Percentiles rank a stretch among this genome's conserved stretches.
phyloP scores from a whole-genome alignment of 2,329 filamentous ascomycete species.

The Aspergillus fumigatus region DNA sequence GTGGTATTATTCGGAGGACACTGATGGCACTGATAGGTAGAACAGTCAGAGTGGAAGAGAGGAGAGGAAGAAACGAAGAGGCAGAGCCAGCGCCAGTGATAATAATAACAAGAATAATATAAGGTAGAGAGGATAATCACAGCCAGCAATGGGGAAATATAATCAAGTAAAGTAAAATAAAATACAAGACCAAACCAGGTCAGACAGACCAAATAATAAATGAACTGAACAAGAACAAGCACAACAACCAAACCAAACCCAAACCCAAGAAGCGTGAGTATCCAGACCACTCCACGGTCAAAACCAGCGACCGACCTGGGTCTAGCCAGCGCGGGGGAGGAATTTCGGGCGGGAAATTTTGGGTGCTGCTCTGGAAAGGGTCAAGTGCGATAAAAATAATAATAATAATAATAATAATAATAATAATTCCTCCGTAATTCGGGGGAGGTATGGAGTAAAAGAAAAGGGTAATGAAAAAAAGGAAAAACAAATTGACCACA shows the following conservation, averaged over 20 bases:
- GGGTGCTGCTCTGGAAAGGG: not conserved
- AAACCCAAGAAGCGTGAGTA: constrained; percentile 1
- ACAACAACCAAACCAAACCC: not conserved
- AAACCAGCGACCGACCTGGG: constrained; percentile 12
- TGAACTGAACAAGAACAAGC: not conserved
- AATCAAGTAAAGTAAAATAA: too few relatives aligned
- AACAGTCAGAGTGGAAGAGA: not conserved
- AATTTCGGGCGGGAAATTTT: not conserved
- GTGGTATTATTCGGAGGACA: not conserved
- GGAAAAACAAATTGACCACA: constrained; percentile 1
- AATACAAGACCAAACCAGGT: too few relatives aligned
- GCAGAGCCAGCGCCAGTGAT: not conserved
- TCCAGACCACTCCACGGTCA: constrained; percentile 13
- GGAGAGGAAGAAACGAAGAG: constrained; percentile 1
- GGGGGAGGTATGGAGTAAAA: not conserved
- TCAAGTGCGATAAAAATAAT: constrained; percentile 2
- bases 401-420: constrained; percentile 3
- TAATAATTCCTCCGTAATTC: not conserved
- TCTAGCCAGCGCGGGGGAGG: constrained; percentile 21
- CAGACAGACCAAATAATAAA: too few relatives aligned
- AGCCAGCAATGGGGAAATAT: not conserved
- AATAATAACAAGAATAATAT: constrained; percentile 1
- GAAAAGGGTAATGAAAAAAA: not conserved
- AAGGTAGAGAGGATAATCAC: not conserved
- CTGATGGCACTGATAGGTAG: too few relatives aligned